These are phyloP conservation scores for Hippophae rhamnoides DNA, from an alignment of 306 rosid genomes.

Conservation along the genomic window DNA sequence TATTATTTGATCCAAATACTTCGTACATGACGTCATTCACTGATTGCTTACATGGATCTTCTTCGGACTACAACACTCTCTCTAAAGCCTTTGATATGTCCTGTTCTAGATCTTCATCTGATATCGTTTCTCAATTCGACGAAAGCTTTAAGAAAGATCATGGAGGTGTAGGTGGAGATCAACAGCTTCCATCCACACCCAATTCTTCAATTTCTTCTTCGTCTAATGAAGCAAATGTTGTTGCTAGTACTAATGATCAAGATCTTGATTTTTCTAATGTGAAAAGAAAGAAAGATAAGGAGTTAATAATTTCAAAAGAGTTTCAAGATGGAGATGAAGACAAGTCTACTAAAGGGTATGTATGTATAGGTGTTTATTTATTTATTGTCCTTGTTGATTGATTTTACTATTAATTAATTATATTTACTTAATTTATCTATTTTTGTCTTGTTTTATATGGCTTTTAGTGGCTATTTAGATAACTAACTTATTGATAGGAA, in stretches of 20 bases:
- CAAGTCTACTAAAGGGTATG: conserved; percentile 71
- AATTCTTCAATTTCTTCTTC: conserved; percentile 64
- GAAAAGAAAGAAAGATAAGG: conserved; percentile 47
- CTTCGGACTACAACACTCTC: conserved; percentile 66
- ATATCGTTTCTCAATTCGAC: conserved; percentile 47
- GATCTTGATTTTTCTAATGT: conserved; percentile 34
- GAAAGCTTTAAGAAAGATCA: not conserved
- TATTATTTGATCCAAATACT: conserved; percentile 18
- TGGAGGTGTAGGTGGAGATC: no score
- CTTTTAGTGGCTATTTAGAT: no score
- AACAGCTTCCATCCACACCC: conserved; percentile 27
- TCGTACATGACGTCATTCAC: conserved; percentile 45
- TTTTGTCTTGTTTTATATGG: no score
- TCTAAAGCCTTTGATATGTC: conserved; percentile 79
- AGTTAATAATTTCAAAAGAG: conserved; percentile 20
- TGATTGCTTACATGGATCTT: conserved; percentile 49
- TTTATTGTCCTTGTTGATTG: not conserved
- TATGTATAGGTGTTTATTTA: conserved; percentile 24
- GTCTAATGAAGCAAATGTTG: conserved; percentile 50
- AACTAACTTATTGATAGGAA: no score
- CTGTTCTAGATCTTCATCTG: conserved; percentile 41
- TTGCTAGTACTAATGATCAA: conserved; percentile 7
- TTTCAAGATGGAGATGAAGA: conserved; percentile 33
- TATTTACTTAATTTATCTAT: no score
- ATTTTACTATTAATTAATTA: not conserved